Conservation (phyloP, 768 basidiomycete species). For the Pholiota microspora region DNA sequence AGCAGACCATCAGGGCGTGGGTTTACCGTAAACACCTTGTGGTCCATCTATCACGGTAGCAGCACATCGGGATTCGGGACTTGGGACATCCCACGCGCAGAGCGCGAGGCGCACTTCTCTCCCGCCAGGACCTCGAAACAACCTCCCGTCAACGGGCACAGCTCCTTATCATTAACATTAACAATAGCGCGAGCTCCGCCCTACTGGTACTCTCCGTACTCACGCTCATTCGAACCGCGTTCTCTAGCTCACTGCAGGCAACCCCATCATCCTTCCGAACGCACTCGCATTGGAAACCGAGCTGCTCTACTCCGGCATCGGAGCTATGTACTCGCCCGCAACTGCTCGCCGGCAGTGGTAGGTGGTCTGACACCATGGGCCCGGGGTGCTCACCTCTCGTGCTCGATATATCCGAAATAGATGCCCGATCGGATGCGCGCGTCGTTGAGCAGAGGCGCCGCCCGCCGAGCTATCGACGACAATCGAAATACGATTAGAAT, state of each 20-base stretch:
- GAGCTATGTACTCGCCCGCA: neutral
- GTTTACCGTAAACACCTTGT: neutral
- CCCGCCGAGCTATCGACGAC: neutral
- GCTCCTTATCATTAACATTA: neutral
- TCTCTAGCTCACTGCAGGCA: too few species aligned
- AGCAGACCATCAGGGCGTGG: neutral
- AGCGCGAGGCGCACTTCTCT: neutral
- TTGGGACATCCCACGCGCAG: neutral
- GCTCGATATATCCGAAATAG: neutral
- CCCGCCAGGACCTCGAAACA: constrained; percentile 1
- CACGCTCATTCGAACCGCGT: neutral
- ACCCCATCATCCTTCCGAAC: too few species aligned
- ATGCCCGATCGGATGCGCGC: neutral
- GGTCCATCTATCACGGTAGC: neutral
- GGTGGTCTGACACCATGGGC: neutral
- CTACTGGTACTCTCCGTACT: neutral
- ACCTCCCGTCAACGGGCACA: neutral
- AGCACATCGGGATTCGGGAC: too few species aligned
- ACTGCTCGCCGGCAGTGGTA: neutral
- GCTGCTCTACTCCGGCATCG: neutral
- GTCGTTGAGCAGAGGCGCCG: too few species aligned
- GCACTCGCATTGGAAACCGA: too few species aligned
- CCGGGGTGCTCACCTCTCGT: neutral
- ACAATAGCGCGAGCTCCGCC: neutral
- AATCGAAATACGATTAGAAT: neutral